phyloP scores from a whole-genome alignment of 140 eudicot species.

The Bidens hawaiensis region DNA sequence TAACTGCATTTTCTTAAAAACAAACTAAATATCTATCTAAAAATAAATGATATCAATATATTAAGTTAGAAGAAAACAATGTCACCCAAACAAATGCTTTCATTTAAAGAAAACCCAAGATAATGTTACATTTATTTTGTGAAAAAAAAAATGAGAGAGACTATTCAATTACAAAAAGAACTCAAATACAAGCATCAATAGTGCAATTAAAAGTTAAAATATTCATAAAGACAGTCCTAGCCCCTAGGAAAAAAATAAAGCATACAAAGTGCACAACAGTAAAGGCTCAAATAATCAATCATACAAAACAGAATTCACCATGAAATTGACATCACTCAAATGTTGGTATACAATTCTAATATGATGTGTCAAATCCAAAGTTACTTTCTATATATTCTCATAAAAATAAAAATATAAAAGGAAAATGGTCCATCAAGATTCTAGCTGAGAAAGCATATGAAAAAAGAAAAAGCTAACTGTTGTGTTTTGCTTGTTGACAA shows the following conservation, averaged over 20 bases:
- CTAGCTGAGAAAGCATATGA: slow-evolving; percentile 32
- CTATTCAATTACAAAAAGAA: slow-evolving; percentile 22
- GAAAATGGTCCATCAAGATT: slow-evolving; percentile 38
- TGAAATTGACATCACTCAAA: slow-evolving; percentile 29
- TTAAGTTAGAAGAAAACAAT: no score
- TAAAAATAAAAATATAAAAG: not conserved
- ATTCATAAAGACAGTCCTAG: not conserved
- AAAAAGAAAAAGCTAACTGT: slow-evolving; percentile 32
- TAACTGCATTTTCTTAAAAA: no score
- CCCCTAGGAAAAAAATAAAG: slow-evolving; percentile 18
- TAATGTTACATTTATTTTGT: not conserved
- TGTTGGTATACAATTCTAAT: slow-evolving; percentile 16
- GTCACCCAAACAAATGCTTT: not conserved
- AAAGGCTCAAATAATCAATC: slow-evolving; percentile 20
- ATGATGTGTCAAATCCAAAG: slow-evolving; percentile 40
- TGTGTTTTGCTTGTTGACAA: slow-evolving; percentile 43
- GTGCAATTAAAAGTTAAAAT: not conserved
- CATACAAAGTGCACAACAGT: slow-evolving; percentile 7
- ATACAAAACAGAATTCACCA: slow-evolving; percentile 15
- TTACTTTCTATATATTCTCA: slow-evolving; percentile 34
- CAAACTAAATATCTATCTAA: no score
- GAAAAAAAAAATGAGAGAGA: slow-evolving; percentile 13
- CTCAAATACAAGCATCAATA: not conserved
- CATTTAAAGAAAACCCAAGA: not conserved
- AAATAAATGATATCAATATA: no score